These are phyloP conservation scores for Tylopilus sp. DNA, from an alignment of 1,284 basidiomycete genomes.

Conservation along the genomic window DNA sequence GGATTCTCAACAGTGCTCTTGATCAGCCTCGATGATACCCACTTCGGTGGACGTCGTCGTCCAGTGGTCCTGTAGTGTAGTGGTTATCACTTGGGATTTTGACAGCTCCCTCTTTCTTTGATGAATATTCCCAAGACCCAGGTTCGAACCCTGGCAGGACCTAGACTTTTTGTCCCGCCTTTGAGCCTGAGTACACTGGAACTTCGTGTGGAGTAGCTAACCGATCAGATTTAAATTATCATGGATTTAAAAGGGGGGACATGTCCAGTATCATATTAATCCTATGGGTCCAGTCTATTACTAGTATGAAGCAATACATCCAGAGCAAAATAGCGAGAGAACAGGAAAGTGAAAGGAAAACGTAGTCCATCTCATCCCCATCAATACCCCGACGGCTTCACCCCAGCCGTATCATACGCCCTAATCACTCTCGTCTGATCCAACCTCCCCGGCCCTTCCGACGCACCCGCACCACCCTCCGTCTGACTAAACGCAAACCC, in stretches of 20 bases:
- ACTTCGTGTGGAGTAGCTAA: too few species aligned
- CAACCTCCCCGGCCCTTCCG: constrained; percentile 18
- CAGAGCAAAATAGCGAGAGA: too few species aligned
- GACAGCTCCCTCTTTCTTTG: constrained; percentile 10
- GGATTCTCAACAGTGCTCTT: background rate
- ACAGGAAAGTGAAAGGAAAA: too few species aligned
- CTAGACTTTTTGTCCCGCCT: too few species aligned
- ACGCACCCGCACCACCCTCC: constrained; percentile 75
- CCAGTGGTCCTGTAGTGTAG: constrained; percentile 27
- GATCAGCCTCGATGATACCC: background rate
- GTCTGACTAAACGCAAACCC: constrained; percentile 97
- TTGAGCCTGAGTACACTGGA: too few species aligned
- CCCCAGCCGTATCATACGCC: constrained; percentile 83
- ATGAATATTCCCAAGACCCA: constrained; percentile 16
- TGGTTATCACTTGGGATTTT: constrained; percentile 32
- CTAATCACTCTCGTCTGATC: constrained; percentile 84
- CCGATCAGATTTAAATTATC: too few species aligned
- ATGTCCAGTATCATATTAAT: background rate
- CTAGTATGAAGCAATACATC: background rate
- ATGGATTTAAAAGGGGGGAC: too few species aligned
- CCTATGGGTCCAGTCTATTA: background rate
- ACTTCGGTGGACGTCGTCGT: background rate
- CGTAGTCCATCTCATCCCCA: background rate
- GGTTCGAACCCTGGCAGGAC: too few species aligned
- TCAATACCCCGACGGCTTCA: constrained; percentile 68